Conservation (phyloP, 495 filamentous ascomycete species). For the Penicillium fimorum region DNA sequence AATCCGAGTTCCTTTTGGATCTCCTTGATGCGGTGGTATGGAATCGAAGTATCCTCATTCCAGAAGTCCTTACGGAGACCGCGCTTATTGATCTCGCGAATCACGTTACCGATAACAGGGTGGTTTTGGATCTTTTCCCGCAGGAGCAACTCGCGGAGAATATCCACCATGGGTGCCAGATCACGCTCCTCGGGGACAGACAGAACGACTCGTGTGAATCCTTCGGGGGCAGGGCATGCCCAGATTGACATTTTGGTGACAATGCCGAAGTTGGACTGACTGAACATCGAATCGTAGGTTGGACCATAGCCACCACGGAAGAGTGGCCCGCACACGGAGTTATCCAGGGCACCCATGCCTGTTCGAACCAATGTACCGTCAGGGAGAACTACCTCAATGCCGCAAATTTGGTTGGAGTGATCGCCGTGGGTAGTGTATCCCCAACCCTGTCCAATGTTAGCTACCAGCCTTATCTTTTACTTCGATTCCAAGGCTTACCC, state of each 20-base stretch:
- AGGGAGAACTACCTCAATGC: constrained; percentile 12
- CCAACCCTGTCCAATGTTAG: constrained; percentile 24
- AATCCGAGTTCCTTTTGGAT: constrained; percentile 20
- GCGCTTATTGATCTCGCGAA: background rate
- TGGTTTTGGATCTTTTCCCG: background rate
- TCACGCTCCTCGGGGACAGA: background rate
- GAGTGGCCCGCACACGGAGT: background rate
- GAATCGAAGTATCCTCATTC: background rate
- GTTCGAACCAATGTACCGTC: constrained; percentile 13
- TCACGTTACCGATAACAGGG: background rate
- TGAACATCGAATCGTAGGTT: constrained; percentile 39
- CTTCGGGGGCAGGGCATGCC: constrained; percentile 11
- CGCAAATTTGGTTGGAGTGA: constrained; percentile 14
- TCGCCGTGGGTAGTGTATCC: constrained; percentile 20
- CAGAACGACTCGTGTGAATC: constrained; percentile 44
- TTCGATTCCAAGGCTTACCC: constrained; percentile 7
- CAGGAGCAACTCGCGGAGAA: background rate
- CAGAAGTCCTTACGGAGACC: background rate
- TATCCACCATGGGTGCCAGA: background rate
- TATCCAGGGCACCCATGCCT: constrained; percentile 28
- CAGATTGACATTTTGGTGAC: constrained; percentile 59
- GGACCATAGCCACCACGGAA: background rate
- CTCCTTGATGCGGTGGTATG: background rate
- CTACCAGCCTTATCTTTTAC: too few relatives aligned
- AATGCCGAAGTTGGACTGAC: constrained; percentile 57